These are phyloP conservation scores for Dissophora globulifera DNA, from an alignment of 192 early-diverging fungal genomes.

Conservation along the genomic window DNA sequence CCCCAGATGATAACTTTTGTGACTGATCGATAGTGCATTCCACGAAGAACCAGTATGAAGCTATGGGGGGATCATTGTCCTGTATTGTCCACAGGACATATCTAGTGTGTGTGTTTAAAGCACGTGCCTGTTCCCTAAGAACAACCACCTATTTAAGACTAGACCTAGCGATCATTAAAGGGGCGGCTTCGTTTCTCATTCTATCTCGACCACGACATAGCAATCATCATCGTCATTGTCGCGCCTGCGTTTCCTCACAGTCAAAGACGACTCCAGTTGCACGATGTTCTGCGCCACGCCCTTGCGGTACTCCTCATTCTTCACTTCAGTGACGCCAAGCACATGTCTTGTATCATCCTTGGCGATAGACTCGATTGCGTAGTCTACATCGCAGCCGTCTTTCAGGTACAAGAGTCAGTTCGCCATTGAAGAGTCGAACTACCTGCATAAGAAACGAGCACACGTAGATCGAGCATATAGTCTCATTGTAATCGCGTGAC, in stretches of 20 bases:
- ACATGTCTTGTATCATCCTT: constrained; percentile 15
- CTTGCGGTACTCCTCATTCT: constrained; percentile 30
- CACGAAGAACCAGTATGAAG: constrained; percentile 39
- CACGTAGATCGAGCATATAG: constrained; percentile 19
- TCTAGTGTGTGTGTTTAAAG: too few relatives aligned
- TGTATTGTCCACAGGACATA: constrained; percentile 26
- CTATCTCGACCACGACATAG: too few relatives aligned
- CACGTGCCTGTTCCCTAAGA: too few relatives aligned
- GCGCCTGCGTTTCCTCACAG: constrained; percentile 16
- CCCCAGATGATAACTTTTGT: constrained; percentile 1
- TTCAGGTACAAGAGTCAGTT: constrained; percentile 24
- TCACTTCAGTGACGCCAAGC: constrained; percentile 32
- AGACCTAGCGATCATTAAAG: too few relatives aligned
- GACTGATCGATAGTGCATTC: constrained; percentile 34
- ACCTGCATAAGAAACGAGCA: constrained; percentile 31
- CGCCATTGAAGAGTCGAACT: constrained; percentile 20
- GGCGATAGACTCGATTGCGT: constrained; percentile 7
- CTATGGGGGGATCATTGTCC: constrained; percentile 52
- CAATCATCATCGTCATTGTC: constrained; percentile 11
- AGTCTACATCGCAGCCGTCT: constrained; percentile 19
- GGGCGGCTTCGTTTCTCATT: constrained; percentile 28
- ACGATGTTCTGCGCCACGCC: constrained; percentile 41
- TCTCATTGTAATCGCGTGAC: neutral
- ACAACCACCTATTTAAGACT: too few relatives aligned
- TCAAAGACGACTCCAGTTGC: constrained; percentile 44